Evolutionary conservation across 2,329 filamentous ascomycete species (phyloP).

Genomic region (Fusarium continuum): DNA sequence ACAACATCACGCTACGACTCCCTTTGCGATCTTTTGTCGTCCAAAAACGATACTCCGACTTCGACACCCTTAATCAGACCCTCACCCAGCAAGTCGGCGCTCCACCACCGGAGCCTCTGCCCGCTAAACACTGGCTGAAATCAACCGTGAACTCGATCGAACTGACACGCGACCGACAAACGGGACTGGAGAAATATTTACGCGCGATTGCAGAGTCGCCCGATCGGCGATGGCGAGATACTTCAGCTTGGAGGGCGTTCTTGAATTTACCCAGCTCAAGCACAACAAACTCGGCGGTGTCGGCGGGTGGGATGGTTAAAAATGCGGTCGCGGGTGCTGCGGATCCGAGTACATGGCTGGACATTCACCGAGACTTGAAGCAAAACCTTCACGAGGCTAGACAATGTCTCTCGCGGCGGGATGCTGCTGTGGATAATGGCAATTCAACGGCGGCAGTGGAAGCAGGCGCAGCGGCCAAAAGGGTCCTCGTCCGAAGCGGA

Average conservation of each 20-base stretch:
- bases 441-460: conserved; percentile 61
- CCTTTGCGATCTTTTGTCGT: conserved; percentile 79
- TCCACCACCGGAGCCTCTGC: conserved; percentile 73
- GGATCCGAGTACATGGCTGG: conserved; percentile 77
- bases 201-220: conserved; percentile 75
- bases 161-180: conserved; percentile 75
- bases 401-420: conserved; percentile 71
- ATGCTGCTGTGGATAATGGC: conserved; percentile 57
- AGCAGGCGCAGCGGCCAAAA: conserved; percentile 78
- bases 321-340: conserved; percentile 54
- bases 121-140: conserved; percentile 80
- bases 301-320: conserved; percentile 55
- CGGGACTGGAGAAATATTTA: conserved; percentile 75
- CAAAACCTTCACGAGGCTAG: conserved; percentile 71
- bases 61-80: conserved; percentile 70
- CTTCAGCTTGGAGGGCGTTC: conserved; percentile 76
- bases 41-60: conserved; percentile 86
- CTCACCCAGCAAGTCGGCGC: conserved; percentile 68
- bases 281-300: conserved; percentile 58
- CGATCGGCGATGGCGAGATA: conserved; percentile 81
- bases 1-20: conserved; percentile 80
- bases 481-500: conserved; percentile 73
- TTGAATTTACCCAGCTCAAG: conserved; percentile 71
- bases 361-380: conserved; percentile 79
- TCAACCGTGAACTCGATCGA: conserved; percentile 75